phyloP scores from a whole-genome alignment of 371 early-diverging fungal species.

The Syncephalastrum contaminatum region DNA sequence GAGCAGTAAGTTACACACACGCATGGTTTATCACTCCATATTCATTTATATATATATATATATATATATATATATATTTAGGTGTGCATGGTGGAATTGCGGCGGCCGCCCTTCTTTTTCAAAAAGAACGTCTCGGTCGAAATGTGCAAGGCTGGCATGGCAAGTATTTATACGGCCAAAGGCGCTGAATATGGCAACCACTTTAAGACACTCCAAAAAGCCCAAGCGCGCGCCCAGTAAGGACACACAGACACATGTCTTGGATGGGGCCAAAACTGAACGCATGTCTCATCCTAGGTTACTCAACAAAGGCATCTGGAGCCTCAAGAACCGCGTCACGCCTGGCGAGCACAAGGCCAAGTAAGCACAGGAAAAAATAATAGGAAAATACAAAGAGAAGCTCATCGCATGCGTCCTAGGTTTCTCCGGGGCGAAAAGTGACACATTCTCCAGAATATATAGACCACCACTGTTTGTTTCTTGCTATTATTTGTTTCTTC shows the following conservation, averaged over 20 bases:
- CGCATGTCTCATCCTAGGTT: slow-evolving; percentile 13
- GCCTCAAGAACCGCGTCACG: slow-evolving; percentile 33
- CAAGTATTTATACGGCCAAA: slow-evolving; percentile 63
- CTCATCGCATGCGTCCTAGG: too few species aligned
- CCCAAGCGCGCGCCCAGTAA: slow-evolving; percentile 64
- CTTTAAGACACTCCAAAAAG: slow-evolving; percentile 40
- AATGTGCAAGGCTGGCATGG: slow-evolving; percentile 68
- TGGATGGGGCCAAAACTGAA: neutral
- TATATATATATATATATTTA: too few species aligned
- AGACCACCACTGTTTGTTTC: too few species aligned
- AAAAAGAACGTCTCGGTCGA: slow-evolving; percentile 66
- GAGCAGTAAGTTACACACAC: slow-evolving; percentile 48
- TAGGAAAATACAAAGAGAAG: too few species aligned
- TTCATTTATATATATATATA: too few species aligned
- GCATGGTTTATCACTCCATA: neutral
- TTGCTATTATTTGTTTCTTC: too few species aligned
- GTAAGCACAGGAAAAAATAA: slow-evolving; percentile 15
- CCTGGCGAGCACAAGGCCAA: slow-evolving; percentile 46
- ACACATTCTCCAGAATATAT: too few species aligned
- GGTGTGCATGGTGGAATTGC: slow-evolving; percentile 67
- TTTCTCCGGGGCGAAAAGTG: too few species aligned
- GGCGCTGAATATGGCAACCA: slow-evolving; percentile 71
- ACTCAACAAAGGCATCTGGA: slow-evolving; percentile 38
- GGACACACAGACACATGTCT: neutral
- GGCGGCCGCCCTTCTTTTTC: slow-evolving; percentile 39